phyloP scores from a whole-genome alignment of 106 monocot species.

The Dactylorhiza incarnata region DNA sequence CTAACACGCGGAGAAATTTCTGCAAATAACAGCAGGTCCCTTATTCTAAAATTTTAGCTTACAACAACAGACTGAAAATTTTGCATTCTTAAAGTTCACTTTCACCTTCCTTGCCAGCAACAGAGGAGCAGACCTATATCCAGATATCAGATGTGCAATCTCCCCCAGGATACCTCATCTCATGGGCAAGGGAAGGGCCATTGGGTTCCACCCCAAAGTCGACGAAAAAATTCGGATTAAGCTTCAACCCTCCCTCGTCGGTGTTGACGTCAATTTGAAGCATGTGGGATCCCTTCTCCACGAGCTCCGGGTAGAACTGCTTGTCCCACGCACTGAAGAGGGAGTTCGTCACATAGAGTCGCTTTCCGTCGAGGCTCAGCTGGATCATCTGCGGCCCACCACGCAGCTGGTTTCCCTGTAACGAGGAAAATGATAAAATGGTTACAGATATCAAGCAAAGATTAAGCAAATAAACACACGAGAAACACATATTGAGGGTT shows the following conservation, averaged over 20 bases:
- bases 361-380: constrained; percentile 87
- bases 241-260: constrained; percentile 52
- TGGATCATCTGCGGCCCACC: constrained; percentile 99
- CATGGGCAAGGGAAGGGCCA: constrained; percentile 88
- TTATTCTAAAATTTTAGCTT: too few relatives aligned
- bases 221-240: constrained; percentile 81
- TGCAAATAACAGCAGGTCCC: too few relatives aligned
- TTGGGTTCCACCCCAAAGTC: constrained; percentile 87
- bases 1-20: too few relatives aligned
- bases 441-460: too few relatives aligned
- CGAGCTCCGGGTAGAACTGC: constrained; percentile 83
- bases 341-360: constrained; percentile 92
- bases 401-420: constrained; percentile 65
- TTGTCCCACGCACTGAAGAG: constrained; percentile 87
- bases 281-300: constrained; percentile 82
- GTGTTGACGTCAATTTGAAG: constrained; percentile 85
- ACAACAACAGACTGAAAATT: too few relatives aligned
- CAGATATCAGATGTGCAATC: constrained; percentile 99
- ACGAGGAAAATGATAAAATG: not conserved
- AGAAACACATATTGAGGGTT: too few relatives aligned
- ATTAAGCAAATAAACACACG: too few relatives aligned
- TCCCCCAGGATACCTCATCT: constrained; percentile 99
- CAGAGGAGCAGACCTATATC: constrained; percentile 26
- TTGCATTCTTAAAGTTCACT: too few relatives aligned
- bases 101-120: not conserved